Conservation (phyloP, 2,329 filamentous ascomycete genomes). For the Volutella citrinella region DNA sequence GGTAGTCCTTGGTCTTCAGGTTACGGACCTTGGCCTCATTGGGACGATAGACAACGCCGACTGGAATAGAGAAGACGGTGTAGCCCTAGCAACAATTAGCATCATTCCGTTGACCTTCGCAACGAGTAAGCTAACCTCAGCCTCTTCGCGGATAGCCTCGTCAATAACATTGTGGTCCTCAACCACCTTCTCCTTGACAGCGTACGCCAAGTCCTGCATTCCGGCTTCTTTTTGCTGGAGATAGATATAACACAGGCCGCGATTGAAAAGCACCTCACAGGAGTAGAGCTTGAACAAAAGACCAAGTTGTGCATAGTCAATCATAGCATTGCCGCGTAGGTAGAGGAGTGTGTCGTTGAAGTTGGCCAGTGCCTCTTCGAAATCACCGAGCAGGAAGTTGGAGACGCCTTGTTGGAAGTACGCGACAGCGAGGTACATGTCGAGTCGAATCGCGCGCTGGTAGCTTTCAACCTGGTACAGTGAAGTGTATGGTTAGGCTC, state of each 20-base stretch:
- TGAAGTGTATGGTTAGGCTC: too few species aligned
- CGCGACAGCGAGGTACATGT: constrained; percentile 93
- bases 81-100: constrained; percentile 65
- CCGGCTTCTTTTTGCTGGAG: constrained; percentile 87
- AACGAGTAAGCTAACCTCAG: constrained; percentile 61
- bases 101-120: too few species aligned
- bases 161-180: constrained; percentile 97
- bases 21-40: constrained; percentile 99
- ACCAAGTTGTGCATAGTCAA: constrained; percentile 95
- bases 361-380: constrained; percentile 94
- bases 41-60: constrained; percentile 90
- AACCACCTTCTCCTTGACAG: constrained; percentile 93
- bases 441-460: constrained; percentile 83
- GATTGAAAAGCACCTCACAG: constrained; percentile 96
- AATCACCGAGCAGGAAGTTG: constrained; percentile 95
- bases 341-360: constrained; percentile 98
- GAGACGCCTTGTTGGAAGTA: constrained; percentile 99
- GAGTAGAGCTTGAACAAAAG: constrained; percentile 96
- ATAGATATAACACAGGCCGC: constrained; percentile 96
- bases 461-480: constrained; percentile 84
- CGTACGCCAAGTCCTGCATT: constrained; percentile 85
- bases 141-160: constrained; percentile 89
- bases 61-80: constrained; percentile 96
- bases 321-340: constrained; percentile 91
- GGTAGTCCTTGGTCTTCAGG: constrained; percentile 94